These are phyloP conservation scores for Maudiozyma pseudohumilis DNA, from an alignment of 805 yeast species.

Conservation along the genomic window DNA sequence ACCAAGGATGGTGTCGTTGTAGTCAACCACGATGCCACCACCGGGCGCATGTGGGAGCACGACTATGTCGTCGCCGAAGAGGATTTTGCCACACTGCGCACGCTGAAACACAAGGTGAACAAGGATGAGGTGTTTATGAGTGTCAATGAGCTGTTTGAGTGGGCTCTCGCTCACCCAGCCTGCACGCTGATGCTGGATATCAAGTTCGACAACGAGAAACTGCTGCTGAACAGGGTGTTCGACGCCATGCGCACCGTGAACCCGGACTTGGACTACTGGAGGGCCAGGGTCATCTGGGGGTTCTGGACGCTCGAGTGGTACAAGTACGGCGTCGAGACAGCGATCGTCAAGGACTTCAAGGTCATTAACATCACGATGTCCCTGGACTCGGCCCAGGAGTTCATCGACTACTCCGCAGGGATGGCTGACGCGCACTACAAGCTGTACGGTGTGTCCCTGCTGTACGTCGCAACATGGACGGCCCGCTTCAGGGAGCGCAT, in stretches of 20 bases:
- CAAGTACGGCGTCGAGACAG: conserved; percentile 32
- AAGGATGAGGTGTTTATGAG: conserved; percentile 33
- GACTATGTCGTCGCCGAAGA: conserved; percentile 32
- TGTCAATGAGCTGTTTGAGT: conserved; percentile 31
- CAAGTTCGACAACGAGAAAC: conserved; percentile 37
- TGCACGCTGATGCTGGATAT: conserved; percentile 41
- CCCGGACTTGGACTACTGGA: conserved; percentile 37
- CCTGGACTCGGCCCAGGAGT: conserved; percentile 25
- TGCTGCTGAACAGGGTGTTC: conserved; percentile 33
- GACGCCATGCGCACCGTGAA: conserved; percentile 30
- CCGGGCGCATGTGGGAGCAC: conserved; percentile 40
- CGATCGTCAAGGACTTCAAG: conserved; percentile 30
- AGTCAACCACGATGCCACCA: conserved; percentile 42
- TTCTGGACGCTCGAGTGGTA: conserved; percentile 43
- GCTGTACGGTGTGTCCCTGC: conserved; percentile 46
- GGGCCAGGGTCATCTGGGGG: conserved; percentile 38
- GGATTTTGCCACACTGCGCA: conserved; percentile 28
- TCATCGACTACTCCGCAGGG: conserved; percentile 31
- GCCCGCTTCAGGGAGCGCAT: conserved; percentile 24
- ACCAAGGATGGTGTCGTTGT: conserved; percentile 44
- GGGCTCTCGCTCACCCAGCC: conserved; percentile 31
- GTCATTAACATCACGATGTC: conserved; percentile 31
- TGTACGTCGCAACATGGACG: conserved; percentile 38
- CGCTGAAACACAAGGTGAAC: conserved; percentile 27
- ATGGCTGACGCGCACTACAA: conserved; percentile 36